These are phyloP conservation scores for Myxozyma monticola DNA, from an alignment of 805 yeast genomes.

Conservation along the genomic window DNA sequence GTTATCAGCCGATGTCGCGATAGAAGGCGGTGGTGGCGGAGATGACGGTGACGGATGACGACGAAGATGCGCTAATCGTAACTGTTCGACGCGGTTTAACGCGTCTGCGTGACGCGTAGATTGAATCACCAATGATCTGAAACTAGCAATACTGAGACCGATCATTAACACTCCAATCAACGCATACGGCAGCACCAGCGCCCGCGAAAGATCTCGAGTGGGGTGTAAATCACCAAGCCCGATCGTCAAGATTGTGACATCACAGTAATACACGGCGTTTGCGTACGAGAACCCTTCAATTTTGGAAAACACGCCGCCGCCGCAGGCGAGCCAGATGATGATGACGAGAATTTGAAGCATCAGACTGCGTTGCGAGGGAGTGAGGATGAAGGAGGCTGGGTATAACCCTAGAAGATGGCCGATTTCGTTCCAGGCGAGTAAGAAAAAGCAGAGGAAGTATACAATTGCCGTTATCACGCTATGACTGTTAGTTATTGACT, in stretches of 20 bases:
- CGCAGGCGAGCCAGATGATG: constrained; percentile 65
- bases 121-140: constrained; percentile 62
- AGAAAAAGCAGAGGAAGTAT: constrained; percentile 57
- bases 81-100: constrained; percentile 62
- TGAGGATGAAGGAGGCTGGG: constrained; percentile 68
- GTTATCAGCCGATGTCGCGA: background rate
- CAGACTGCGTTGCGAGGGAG: constrained; percentile 65
- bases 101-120: constrained; percentile 62
- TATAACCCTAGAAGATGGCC: constrained; percentile 64
- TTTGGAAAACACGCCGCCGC: constrained; percentile 58
- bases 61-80: constrained; percentile 43
- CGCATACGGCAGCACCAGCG: constrained; percentile 62
- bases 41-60: no score
- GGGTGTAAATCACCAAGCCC: constrained; percentile 81
- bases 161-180: constrained; percentile 68
- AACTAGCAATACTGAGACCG: constrained; percentile 72
- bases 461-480: constrained; percentile 53
- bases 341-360: constrained; percentile 69
- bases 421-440: constrained; percentile 56
- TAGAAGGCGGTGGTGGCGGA: no score
- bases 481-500: no score
- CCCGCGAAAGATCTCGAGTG: constrained; percentile 51
- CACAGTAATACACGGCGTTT: constrained; percentile 68
- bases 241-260: constrained; percentile 71
- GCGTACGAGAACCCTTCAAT: constrained; percentile 56